A percentile compares a stretch with the other conserved stretches of the same genome.
Conservation (phyloP, 768 basidiomycete genomes). For the Hypholoma sublateritium region DNA sequence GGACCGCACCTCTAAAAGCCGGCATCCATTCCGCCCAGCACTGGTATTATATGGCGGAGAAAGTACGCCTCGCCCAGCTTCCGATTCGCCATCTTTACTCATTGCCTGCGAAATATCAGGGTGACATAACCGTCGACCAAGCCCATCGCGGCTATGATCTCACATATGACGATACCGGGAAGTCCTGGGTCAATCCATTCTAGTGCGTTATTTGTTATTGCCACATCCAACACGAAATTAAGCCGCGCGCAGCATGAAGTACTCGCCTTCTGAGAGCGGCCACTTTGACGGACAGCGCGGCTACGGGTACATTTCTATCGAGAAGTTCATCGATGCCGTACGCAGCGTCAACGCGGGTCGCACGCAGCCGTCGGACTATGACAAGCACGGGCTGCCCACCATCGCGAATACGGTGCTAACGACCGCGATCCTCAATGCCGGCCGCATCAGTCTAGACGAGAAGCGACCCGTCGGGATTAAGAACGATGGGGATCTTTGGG, state of each 20-base stretch:
- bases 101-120: conserved; percentile 42
- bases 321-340: conserved; percentile 88
- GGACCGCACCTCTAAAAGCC: conserved; percentile 89
- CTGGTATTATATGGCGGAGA: conserved; percentile 96
- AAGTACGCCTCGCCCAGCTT: conserved; percentile 40
- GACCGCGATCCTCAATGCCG: conserved; percentile 88
- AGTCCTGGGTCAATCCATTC: conserved; percentile 87
- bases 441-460: conserved; percentile 88
- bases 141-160: conserved; percentile 93
- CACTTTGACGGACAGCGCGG: conserved; percentile 95
- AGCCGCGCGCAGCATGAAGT: conserved; percentile 72
- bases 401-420: conserved; percentile 86
- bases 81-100: conserved; percentile 5
- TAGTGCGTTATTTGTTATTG: conserved; percentile 55
- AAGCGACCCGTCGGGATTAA: conserved; percentile 80
- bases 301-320: conserved; percentile 90
- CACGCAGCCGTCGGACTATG: conserved; percentile 69
- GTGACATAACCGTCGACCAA: conserved; percentile 91
- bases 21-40: conserved; percentile 91
- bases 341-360: conserved; percentile 73
- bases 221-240: background rate
- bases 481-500: conserved; percentile 63
- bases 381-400: conserved; percentile 80
- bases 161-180: conserved; percentile 82
- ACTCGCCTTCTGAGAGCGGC: conserved; percentile 87